Conservation (phyloP, 768 basidiomycete genomes). For the Calocybe gangraenosa region DNA sequence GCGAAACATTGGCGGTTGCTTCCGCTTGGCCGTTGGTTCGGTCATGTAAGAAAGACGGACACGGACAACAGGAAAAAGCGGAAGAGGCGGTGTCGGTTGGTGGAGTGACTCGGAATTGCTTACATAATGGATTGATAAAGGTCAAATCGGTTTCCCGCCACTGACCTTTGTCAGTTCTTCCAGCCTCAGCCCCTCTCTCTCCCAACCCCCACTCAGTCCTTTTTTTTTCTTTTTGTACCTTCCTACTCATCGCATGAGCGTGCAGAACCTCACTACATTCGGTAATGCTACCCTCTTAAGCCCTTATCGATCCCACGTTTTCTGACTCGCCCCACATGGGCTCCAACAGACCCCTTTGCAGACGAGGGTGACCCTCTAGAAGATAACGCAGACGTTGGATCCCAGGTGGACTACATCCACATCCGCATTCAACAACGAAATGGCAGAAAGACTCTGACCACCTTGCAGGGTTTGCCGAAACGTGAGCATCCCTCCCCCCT, state of each 20-base stretch:
- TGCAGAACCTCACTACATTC: slow-evolving; percentile 84
- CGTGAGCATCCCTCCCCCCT: slow-evolving; percentile 47
- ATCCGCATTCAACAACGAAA: slow-evolving; percentile 99
- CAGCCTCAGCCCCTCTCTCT: slow-evolving; percentile 25
- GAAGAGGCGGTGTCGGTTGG: slow-evolving; percentile 13
- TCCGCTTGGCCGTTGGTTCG: slow-evolving; percentile 35
- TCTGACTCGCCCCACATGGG: slow-evolving; percentile 5
- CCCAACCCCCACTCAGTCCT: slow-evolving; percentile 41
- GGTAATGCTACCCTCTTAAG: slow-evolving; percentile 37
- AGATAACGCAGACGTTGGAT: slow-evolving; percentile 71
- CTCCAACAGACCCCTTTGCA: slow-evolving; percentile 97
- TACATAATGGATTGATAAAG: slow-evolving; percentile 21
- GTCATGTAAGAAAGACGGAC: too few species aligned
- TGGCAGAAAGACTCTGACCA: slow-evolving; percentile 97
- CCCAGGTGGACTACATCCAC: slow-evolving; percentile 82
- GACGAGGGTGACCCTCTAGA: slow-evolving; percentile 86
- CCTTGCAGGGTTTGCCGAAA: slow-evolving; percentile 91
- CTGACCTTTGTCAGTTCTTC: too few species aligned
- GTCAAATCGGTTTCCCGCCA: slow-evolving; percentile 18
- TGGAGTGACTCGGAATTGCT: slow-evolving; percentile 11
- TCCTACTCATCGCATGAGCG: slow-evolving; percentile 80
- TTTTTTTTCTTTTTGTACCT: slow-evolving; percentile 27
- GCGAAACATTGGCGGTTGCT: slow-evolving; percentile 66
- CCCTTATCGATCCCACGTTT: slow-evolving; percentile 17
- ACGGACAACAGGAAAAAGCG: too few species aligned